Evolutionary conservation across 495 filamentous ascomycete genomes (phyloP).

Genomic region (Echria macrotheca): DNA sequence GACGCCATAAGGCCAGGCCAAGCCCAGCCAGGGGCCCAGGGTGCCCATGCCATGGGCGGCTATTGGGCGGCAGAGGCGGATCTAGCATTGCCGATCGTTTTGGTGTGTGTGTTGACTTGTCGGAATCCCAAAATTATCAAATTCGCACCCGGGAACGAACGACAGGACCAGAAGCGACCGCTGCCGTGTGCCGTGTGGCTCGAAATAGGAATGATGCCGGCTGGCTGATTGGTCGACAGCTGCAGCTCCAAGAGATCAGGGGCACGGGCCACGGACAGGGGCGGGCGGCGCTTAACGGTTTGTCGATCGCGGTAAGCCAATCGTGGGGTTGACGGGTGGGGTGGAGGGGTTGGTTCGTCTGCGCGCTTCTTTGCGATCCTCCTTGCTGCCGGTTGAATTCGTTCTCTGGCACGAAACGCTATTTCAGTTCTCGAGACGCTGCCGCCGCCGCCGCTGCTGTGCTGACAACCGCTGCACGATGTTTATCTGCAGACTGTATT

Average conservation of each 20-base stretch:
- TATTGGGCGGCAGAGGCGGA: constrained; percentile 6
- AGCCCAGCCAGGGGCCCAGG: not conserved
- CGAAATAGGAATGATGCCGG: not conserved
- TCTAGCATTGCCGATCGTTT: constrained; percentile 4
- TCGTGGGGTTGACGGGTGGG: too few species aligned
- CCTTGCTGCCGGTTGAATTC: not conserved
- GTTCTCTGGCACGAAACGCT: not conserved
- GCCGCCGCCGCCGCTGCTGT: not conserved
- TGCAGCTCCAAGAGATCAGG: constrained; percentile 1
- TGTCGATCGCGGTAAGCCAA: too few species aligned
- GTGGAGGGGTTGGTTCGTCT: too few species aligned
- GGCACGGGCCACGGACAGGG: not conserved
- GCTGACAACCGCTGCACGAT: too few species aligned
- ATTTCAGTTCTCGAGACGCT: constrained; percentile 11
- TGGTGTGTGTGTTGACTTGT: not conserved
- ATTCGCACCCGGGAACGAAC: too few species aligned
- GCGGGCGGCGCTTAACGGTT: constrained; percentile 1
- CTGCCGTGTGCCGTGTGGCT: too few species aligned
- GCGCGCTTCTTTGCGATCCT: too few species aligned
- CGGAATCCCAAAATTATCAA: constrained; percentile 12
- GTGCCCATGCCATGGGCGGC: not conserved
- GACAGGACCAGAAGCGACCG: too few species aligned
- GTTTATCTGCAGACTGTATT: too few species aligned
- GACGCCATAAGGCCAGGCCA: not conserved
- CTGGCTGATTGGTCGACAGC: not conserved